A percentile compares a stretch with the other conserved stretches of the same genome.
Evolutionary conservation across 164 flowering plant genomes (phyloP).

Genomic region (Nymphaea thermarum): DNA sequence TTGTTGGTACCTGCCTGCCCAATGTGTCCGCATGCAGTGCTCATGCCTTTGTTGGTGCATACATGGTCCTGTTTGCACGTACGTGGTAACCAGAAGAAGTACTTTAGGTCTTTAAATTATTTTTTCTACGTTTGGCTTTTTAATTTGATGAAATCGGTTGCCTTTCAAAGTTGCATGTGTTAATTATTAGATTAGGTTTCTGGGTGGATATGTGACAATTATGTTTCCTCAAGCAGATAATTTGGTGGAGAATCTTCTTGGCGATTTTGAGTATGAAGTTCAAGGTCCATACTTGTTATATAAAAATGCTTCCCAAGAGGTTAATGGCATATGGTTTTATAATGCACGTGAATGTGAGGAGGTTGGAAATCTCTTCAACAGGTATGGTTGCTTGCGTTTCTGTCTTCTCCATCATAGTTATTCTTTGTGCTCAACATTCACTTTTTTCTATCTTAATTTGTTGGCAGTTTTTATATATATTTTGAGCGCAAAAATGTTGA

Average conservation of each 20-base stretch:
- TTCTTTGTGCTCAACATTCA: neutral
- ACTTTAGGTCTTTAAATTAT: too few relatives aligned
- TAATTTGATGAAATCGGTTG: too few relatives aligned
- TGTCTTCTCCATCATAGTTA: neutral
- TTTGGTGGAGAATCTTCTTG: constrained; percentile 79
- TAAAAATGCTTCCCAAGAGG: constrained; percentile 78
- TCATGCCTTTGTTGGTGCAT: too few relatives aligned
- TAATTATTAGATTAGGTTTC: neutral
- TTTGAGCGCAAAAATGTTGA: too few relatives aligned
- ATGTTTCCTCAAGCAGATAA: constrained; percentile 44
- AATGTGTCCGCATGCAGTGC: too few relatives aligned
- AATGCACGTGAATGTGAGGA: constrained; percentile 85
- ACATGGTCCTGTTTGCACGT: too few relatives aligned
- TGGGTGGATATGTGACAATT: neutral
- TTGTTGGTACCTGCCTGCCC: too few relatives aligned
- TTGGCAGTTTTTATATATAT: too few relatives aligned
- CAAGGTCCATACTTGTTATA: constrained; percentile 80
- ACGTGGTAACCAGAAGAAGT: too few relatives aligned
- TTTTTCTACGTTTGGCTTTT: too few relatives aligned
- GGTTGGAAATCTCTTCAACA: constrained; percentile 68
- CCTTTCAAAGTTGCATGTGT: too few relatives aligned
- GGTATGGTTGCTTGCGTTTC: constrained; percentile 23
- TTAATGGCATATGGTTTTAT: constrained; percentile 96
- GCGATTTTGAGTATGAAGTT: constrained; percentile 87
- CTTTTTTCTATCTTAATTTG: too few relatives aligned